A percentile compares a stretch with the other conserved stretches of the same genome.
Evolutionary conservation across 129 eudicot genomes (phyloP).

Genomic region (Saposhnikovia divaricata): DNA sequence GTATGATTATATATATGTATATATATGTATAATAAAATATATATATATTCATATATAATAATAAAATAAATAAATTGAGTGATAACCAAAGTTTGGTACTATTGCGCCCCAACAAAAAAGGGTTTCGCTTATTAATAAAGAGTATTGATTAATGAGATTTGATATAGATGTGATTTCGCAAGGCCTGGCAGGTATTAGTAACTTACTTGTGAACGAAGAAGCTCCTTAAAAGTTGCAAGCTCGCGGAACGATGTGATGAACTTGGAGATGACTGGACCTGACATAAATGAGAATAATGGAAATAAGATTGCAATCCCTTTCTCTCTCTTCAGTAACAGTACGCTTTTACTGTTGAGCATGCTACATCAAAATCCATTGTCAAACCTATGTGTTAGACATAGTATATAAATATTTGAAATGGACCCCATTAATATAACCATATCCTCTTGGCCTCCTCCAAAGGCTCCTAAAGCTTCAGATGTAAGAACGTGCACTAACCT

Average conservation of each 20-base stretch:
- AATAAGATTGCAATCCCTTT: neutral
- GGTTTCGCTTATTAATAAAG: no score
- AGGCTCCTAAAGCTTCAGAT: neutral
- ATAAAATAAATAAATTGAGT: no score
- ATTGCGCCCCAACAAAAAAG: no score
- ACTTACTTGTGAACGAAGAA: constrained; percentile 94
- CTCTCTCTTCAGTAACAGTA: neutral
- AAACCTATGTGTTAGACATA: constrained; percentile 10
- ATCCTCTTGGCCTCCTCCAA: neutral
- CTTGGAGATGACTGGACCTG: constrained; percentile 90
- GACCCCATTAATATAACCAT: neutral
- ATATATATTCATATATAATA: no score
- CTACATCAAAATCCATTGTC: constrained; percentile 1
- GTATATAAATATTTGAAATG: neutral
- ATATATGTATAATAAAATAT: no score
- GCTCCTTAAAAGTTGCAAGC: constrained; percentile 95
- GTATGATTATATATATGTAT: no score
- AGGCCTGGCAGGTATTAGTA: constrained; percentile 2
- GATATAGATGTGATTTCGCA: neutral
- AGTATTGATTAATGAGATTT: neutral
- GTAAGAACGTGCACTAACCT: constrained; percentile 38
- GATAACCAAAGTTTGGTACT: no score
- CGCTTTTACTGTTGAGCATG: neutral
- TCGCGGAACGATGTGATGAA: constrained; percentile 73
- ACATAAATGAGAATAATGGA: constrained; percentile 11